A percentile compares a stretch with the other conserved stretches of the same genome.
Evolutionary conservation across 2,329 filamentous ascomycete species (phyloP).

Genomic region (Sphaceloma murrayae): DNA sequence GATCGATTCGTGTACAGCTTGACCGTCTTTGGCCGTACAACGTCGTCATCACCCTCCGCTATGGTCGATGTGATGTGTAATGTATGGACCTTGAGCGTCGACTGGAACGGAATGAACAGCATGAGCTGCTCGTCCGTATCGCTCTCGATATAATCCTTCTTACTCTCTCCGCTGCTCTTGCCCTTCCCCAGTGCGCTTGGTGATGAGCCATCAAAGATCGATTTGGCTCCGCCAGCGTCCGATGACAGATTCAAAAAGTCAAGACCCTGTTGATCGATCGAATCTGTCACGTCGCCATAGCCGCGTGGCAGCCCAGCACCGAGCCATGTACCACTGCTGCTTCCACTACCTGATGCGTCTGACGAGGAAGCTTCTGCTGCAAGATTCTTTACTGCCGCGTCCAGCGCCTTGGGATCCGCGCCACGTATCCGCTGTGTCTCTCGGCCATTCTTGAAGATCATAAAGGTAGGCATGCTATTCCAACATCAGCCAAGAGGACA

Average conservation of each 20-base stretch:
- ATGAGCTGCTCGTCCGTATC: slow-evolving; percentile 96
- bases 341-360: slow-evolving; percentile 30
- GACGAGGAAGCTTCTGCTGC: slow-evolving; percentile 46
- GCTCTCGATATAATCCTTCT: slow-evolving; percentile 81
- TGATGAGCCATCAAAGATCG: slow-evolving; percentile 60
- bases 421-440: slow-evolving; percentile 42
- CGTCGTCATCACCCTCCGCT: slow-evolving; percentile 52
- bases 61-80: slow-evolving; percentile 75
- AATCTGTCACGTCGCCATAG: slow-evolving; percentile 73
- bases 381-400: slow-evolving; percentile 61
- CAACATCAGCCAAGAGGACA: no score
- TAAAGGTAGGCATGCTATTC: slow-evolving; percentile 78
- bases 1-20: slow-evolving; percentile 81
- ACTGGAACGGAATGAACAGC: slow-evolving; percentile 83
- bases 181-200: slow-evolving; percentile 55
- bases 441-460: slow-evolving; percentile 48
- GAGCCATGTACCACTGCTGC: slow-evolving; percentile 51
- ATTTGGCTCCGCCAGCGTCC: slow-evolving; percentile 61
- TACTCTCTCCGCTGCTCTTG: slow-evolving; percentile 45
- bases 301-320: slow-evolving; percentile 67
- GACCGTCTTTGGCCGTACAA: slow-evolving; percentile 72
- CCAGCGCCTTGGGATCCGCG: slow-evolving; percentile 61
- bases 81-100: slow-evolving; percentile 80
- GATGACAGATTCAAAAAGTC: slow-evolving; percentile 83
- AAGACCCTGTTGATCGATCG: slow-evolving; percentile 67